Percentiles rank a stretch among this genome's conserved stretches.
phyloP scores from a whole-genome alignment of 257 asterid genomes.

The Fraxinus anomala region DNA sequence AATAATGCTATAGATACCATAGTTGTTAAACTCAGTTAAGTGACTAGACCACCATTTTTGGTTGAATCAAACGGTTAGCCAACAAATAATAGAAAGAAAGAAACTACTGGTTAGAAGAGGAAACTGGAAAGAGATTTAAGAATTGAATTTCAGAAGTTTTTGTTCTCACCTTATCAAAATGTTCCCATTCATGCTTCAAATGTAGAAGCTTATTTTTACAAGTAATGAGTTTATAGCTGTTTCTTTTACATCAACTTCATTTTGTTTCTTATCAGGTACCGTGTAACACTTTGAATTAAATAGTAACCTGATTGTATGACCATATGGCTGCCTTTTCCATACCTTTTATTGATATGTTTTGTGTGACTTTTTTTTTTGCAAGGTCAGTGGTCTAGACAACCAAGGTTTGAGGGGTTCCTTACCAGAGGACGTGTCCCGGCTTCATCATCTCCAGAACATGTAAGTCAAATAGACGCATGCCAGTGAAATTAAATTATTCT shows the following conservation, averaged over 20 bases:
- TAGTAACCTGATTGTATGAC: neutral
- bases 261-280: neutral
- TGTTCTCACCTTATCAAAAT: neutral
- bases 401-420: constrained; percentile 90
- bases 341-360: constrained; percentile 6
- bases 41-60: constrained; percentile 6
- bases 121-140: neutral
- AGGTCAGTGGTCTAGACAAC: constrained; percentile 82
- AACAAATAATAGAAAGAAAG: constrained; percentile 13
- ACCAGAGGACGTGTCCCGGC: constrained; percentile 68
- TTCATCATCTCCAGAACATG: constrained; percentile 94
- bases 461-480: constrained; percentile 45
- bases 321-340: neutral
- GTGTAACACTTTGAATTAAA: neutral
- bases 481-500: constrained; percentile 13
- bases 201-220: neutral
- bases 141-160: neutral
- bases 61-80: neutral
- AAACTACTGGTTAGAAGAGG: constrained; percentile 8
- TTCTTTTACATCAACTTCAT: neutral
- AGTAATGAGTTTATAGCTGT: neutral
- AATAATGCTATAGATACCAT: neutral
- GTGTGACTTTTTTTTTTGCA: constrained; percentile 28
- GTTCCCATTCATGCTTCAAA: neutral
- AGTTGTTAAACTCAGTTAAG: neutral